Percentiles rank a stretch among this genome's conserved stretches.
These are phyloP conservation scores for Cyanidium caldarium DNA, from an alignment of 23 red algal species.

Conservation along the genomic window DNA sequence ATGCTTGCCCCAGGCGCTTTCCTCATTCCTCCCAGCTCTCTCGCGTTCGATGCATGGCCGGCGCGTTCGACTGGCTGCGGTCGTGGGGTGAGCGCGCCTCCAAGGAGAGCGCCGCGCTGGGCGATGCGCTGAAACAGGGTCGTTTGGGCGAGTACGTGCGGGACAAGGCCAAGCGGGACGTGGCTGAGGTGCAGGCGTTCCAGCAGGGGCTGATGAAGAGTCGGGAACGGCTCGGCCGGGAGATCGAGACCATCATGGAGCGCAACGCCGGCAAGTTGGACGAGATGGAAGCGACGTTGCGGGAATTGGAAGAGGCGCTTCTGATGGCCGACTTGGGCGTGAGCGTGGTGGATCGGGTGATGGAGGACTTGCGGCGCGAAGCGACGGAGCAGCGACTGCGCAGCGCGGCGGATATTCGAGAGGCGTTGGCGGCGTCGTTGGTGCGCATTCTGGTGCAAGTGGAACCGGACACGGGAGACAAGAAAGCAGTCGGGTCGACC, in stretches of 20 bases:
- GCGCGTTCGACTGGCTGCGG: neutral
- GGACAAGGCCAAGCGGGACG: constrained; percentile 42
- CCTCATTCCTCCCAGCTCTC: too few relatives aligned
- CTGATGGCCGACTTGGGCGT: constrained; percentile 74
- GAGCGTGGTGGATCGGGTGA: constrained; percentile 46
- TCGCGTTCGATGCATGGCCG: too few relatives aligned
- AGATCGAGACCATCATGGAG: constrained; percentile 30
- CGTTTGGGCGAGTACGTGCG: constrained; percentile 38
- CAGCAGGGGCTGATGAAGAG: constrained; percentile 56
- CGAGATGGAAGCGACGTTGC: constrained; percentile 41
- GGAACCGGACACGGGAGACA: neutral
- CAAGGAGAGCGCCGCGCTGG: neutral
- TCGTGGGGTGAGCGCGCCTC: neutral
- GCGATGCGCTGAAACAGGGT: neutral
- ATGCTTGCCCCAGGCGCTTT: too few relatives aligned
- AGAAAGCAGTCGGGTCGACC: neutral
- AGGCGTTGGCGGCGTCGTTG: constrained; percentile 26
- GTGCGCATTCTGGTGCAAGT: constrained; percentile 19
- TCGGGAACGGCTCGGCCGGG: constrained; percentile 59
- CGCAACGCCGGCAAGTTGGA: constrained; percentile 21
- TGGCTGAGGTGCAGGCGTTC: constrained; percentile 46
- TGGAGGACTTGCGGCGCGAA: constrained; percentile 46
- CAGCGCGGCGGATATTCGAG: constrained; percentile 40
- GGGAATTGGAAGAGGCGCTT: constrained; percentile 62
- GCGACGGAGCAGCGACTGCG: constrained; percentile 17